phyloP scores from a whole-genome alignment of 1,284 basidiomycete genomes.

The Marasmius fiardii region DNA sequence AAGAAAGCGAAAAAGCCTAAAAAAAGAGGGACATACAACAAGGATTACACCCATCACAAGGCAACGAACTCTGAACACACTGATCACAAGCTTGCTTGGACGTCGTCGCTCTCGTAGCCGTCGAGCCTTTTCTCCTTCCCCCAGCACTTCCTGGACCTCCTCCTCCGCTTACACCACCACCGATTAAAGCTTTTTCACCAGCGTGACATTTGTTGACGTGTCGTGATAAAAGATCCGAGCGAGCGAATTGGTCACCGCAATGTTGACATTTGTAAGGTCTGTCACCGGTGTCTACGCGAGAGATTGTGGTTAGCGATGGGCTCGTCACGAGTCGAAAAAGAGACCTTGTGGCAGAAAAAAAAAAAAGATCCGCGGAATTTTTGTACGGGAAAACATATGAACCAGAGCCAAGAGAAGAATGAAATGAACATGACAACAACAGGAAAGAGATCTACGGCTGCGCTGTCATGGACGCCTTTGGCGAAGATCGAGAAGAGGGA shows the following conservation, averaged over 20 bases:
- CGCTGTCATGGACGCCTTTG: too few relatives aligned
- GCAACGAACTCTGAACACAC: slow-evolving; percentile 76
- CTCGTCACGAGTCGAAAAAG: slow-evolving; percentile 8
- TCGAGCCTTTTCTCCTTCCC: slow-evolving; percentile 51
- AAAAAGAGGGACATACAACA: slow-evolving; percentile 55
- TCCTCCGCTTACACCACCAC: slow-evolving; percentile 25
- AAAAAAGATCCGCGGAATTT: not conserved
- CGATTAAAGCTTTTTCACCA: slow-evolving; percentile 58
- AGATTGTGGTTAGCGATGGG: slow-evolving; percentile 15
- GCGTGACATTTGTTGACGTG: slow-evolving; percentile 91
- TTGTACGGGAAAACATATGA: too few relatives aligned
- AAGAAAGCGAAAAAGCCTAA: not conserved
- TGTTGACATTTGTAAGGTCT: slow-evolving; percentile 87
- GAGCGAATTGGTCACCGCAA: slow-evolving; percentile 78
- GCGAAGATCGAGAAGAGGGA: too few relatives aligned
- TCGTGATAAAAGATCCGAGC: slow-evolving; percentile 71
- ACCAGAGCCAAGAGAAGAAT: not conserved
- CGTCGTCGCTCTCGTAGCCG: slow-evolving; percentile 67
- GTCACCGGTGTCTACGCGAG: slow-evolving; percentile 78
- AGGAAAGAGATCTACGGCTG: too few relatives aligned
- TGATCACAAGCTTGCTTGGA: slow-evolving; percentile 84
- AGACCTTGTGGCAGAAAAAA: slow-evolving; percentile 13
- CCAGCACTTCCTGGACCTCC: slow-evolving; percentile 22
- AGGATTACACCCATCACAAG: slow-evolving; percentile 80
- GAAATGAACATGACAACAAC: not conserved